A percentile compares a stretch with the other conserved stretches of the same genome.
Conservation (phyloP, 768 basidiomycete species). For the Terana coerulea region DNA sequence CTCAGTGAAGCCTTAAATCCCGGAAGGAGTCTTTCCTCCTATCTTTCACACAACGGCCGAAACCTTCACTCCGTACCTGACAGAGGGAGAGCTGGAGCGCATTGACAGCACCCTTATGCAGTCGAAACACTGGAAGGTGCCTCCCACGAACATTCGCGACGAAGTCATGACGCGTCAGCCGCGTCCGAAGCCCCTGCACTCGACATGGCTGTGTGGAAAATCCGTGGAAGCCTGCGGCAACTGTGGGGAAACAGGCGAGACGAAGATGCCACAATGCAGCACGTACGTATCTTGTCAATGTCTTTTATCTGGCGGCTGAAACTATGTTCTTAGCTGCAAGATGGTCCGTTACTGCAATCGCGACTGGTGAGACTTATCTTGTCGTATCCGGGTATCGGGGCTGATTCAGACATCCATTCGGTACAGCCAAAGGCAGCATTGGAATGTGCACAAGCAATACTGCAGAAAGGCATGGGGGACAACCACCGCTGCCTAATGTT, state of each 20-base stretch:
- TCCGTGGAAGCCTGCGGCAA: slow-evolving; percentile 21
- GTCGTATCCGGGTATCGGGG: neutral
- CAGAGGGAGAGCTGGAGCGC: slow-evolving; percentile 25
- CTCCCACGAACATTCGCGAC: slow-evolving; percentile 14
- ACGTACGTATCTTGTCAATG: slow-evolving; percentile 1
- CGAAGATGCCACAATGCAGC: slow-evolving; percentile 16
- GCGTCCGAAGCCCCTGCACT: slow-evolving; percentile 13
- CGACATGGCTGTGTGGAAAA: slow-evolving; percentile 13
- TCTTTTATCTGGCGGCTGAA: neutral
- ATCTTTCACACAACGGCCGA: slow-evolving; percentile 23
- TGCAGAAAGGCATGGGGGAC: too few species aligned
- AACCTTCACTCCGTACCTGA: slow-evolving; percentile 24
- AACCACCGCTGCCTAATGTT: too few species aligned
- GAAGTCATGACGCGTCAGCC: slow-evolving; percentile 20
- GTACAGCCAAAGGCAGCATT: slow-evolving; percentile 3
- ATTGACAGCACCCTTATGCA: slow-evolving; percentile 24
- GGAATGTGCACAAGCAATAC: slow-evolving; percentile 1
- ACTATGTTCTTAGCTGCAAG: slow-evolving; percentile 16
- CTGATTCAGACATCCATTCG: neutral
- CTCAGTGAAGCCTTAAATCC: neutral
- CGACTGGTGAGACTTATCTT: slow-evolving; percentile 19
- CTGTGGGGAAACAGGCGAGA: slow-evolving; percentile 15
- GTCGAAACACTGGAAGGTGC: slow-evolving; percentile 6
- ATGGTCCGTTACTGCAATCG: slow-evolving; percentile 22
- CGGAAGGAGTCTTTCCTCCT: neutral